Evolutionary conservation across 345 rosid genomes (phyloP), one percentile per base, ranked within the genome.

Genomic region (Cardamine resedifolia): DNA sequence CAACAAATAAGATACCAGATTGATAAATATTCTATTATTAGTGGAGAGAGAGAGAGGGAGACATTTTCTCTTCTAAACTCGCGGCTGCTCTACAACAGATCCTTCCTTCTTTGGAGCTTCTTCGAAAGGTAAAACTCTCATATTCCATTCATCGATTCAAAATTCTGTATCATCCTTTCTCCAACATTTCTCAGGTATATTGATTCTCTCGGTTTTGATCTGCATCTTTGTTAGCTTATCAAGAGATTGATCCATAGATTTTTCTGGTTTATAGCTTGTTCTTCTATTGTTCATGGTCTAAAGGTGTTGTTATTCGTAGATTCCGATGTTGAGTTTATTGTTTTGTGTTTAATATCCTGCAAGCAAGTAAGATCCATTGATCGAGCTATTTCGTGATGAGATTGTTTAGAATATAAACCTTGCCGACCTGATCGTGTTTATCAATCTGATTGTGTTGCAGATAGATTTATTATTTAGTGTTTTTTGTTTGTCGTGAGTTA

Each of bases 21-120:
- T 58, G 27, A 33, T 57, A 45, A 66, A 59, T 36, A 58, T 38
- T 59, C 58, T 68, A 78, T 62, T 20, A 52, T 62, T 78, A 52
- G 81, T 30, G 50, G 14, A 9, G 27, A 49, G n/a, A 24, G 78
- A 61, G 64, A 52, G 60, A 3, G 33, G 20, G 72, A 73, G 78
- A 8, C 27, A 67, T 72, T 78, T 63, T 73, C 74, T 73, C 74
- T 33, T 26, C 78, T 62, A 73, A 78, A 67, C 71, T 78, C 75
- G 43, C 80, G 80, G 76, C 72, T 39, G 67, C 72, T 70, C 55
- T 76, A 24, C 60, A 3, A 38, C n/a, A 70, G 51, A 55, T 64
- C 79, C 59, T 76, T n/a, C n/a, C n/a, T n/a, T 69, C 64, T 39
- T 73, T 65, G 72, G 50, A 65, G 66, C 72, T 73, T 61, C 52